Conservation (phyloP, 2,329 filamentous ascomycete genomes). For the Falciphora oryzae region DNA sequence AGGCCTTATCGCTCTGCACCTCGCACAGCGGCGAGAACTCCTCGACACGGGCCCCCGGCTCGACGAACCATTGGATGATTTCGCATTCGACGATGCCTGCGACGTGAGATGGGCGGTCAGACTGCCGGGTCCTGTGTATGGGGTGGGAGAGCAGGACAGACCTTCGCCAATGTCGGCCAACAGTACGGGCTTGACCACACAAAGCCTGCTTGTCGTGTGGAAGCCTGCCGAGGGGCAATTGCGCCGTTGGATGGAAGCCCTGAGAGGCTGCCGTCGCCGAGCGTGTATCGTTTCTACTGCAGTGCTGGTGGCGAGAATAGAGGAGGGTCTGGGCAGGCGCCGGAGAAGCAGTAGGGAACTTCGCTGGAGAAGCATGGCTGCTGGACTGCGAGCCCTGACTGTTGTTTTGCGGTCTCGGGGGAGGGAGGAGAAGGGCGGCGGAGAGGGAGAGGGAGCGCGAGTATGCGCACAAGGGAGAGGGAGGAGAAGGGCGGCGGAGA, state of each 20-base stretch:
- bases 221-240: constrained; percentile 30
- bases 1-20: constrained; percentile 96
- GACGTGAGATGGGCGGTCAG: neutral
- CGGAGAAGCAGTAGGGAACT: constrained; percentile 44
- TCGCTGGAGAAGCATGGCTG: constrained; percentile 49
- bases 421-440: neutral
- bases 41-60: constrained; percentile 90
- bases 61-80: constrained; percentile 99
- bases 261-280: constrained; percentile 1
- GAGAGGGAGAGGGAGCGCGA: neutral
- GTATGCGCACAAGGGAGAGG: neutral
- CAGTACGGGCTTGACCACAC: constrained; percentile 69
- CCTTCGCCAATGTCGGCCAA: constrained; percentile 85
- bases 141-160: constrained; percentile 26
- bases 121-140: neutral
- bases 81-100: constrained; percentile 95
- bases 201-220: constrained; percentile 42
- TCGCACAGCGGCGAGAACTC: constrained; percentile 98
- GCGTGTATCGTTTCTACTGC: constrained; percentile 1
- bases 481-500: neutral
- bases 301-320: constrained; percentile 21
- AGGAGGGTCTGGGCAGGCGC: constrained; percentile 37
- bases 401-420: neutral
- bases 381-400: neutral
- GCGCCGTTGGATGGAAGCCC: neutral